Evolutionary conservation across 768 basidiomycete genomes (phyloP).

Genomic region (Russula foetens): DNA sequence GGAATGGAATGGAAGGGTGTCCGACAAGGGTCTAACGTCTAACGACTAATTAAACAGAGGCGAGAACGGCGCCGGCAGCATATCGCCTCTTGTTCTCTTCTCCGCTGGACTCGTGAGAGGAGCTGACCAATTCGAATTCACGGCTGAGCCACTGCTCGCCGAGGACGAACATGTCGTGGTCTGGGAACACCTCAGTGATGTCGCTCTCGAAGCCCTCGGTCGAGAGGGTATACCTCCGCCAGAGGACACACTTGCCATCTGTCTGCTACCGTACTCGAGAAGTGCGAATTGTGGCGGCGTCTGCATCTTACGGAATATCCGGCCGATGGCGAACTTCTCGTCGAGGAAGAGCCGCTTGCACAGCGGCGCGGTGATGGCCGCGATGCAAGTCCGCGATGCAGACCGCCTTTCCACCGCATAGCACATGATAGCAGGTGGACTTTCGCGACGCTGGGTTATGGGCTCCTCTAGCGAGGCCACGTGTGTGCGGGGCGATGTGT

Average conservation of each 20-base stretch:
- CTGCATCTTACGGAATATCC: slow-evolving; percentile 51
- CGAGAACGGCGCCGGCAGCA: slow-evolving; percentile 1
- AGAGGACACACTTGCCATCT: slow-evolving; percentile 28
- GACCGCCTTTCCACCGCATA: slow-evolving; percentile 41
- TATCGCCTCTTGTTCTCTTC: slow-evolving; percentile 15
- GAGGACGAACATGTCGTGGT: slow-evolving; percentile 53
- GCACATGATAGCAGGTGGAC: slow-evolving; percentile 61
- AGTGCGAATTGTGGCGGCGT: slow-evolving; percentile 52
- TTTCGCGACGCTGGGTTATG: slow-evolving; percentile 52
- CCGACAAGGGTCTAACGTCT: no score
- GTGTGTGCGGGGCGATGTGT: slow-evolving; percentile 32
- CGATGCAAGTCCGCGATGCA: slow-evolving; percentile 61
- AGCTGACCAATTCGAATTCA: neutral
- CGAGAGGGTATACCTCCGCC: slow-evolving; percentile 51
- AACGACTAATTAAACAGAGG: neutral
- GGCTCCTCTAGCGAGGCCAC: slow-evolving; percentile 38
- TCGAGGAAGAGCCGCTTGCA: slow-evolving; percentile 57
- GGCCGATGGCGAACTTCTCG: slow-evolving; percentile 60
- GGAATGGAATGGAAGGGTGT: no score
- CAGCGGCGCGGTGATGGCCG: slow-evolving; percentile 48
- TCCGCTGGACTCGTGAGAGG: neutral
- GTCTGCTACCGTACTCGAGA: slow-evolving; percentile 38
- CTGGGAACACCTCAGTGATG: slow-evolving; percentile 62
- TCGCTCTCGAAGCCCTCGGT: slow-evolving; percentile 55
- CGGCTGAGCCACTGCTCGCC: slow-evolving; percentile 52